Base-by-base conservation (phyloP, 202 grass and related monocot species). In the Zizania palustris region DNA sequence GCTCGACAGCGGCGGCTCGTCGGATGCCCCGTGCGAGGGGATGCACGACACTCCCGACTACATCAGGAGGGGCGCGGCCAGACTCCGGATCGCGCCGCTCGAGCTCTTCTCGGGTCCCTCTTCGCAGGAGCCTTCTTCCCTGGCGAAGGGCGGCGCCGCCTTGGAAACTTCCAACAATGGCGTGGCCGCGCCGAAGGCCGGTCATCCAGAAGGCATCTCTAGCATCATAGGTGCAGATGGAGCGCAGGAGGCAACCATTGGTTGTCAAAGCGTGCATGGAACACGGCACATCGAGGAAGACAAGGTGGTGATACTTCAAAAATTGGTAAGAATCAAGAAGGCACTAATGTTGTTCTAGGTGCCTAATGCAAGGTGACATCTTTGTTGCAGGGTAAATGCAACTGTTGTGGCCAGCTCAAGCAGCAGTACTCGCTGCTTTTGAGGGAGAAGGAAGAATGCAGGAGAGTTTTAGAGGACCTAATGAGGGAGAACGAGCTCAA, bases 1-100 rank as follows among this genome's bases (percentile, higher is more conserved):
- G 66, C 63, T 4, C 20, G 78, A 64, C 9, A 9, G 48, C 50
- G 11, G 59, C 4, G 61, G n/a, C 51, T 85, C 63, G 1, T 62
- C 78, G 36, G 85, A 61, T 16, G 41, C 75, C 51, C 74, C 81
- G 33, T 65, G 38, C 45, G 77, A 74, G 11, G 87, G 60, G 53
- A 55, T 76, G 48, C 76, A 84, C 68, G 88, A 92, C 53, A 92
- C 89, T 43, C 89, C 91, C 13, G 91, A 98, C 57, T 98, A 98
- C 71, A 87, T 94, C 80, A 81, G 89, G 45, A 58, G 69, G 54
- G 63, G 77, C 70, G 80, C 68, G 37, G 54, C 76, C 37, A 88
- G 91, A 38, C 49, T 68, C 65, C n/a, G 55, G 72, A 85, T 90
- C 45, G 60, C 85, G 66, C 89, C 91, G 13, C 14, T 98, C 55